Base-by-base conservation (phyloP, 495 filamentous ascomycete genomes). In the Aspergillus affinis region DNA sequence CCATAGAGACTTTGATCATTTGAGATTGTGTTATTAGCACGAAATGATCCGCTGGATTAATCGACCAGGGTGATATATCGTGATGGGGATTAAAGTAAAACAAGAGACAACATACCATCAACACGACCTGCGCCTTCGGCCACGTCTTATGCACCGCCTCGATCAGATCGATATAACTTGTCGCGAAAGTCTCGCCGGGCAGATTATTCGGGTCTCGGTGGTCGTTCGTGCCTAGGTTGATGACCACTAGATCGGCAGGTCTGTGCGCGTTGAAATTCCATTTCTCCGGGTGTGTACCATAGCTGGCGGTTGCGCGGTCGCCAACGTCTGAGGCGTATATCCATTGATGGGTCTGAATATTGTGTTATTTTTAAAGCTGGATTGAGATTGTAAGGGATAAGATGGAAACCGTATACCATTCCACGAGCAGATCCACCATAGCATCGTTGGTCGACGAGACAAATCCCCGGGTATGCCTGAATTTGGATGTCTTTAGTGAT, bases 171-270 rank as follows among this genome's bases (percentile, higher is more conserved):
- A 81, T 79, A 56, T 87, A 85, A 26, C 36, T 78, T 79, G 55
- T 81, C 70, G 46, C 83, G 79, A 70, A 84, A 89, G 0, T 77
- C 70, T 5, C 61, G 3, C 74, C 69, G 3, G 81, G 78, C 51
- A 88, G 80, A 46, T 87, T 83, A 67, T 89, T 89, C 17, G 71
- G 69, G 0, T 75, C 59, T 58, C 86, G 86, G 59, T 81, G 79
- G 68, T 90, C 88, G 61, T 90, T 90, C 18, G 85, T 88, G 26
- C 86, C 87, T 46, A 90, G 75, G 63, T 88, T 84, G 65, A 89
- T 87, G 59, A 89, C 62, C 13, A 87, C 86, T 9, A 91, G 74
- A 62, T 89, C 86, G 4, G 86, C 85, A 1, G 78, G 77, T n/a
- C 78, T 81, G 54, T 84, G 81, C 30, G 78, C 79, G 6, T 67